A percentile compares a stretch with the other conserved stretches of the same genome.
These are phyloP conservation scores for Liquidambar formosana DNA, from an alignment of 164 flowering plant species.

Conservation along the genomic window DNA sequence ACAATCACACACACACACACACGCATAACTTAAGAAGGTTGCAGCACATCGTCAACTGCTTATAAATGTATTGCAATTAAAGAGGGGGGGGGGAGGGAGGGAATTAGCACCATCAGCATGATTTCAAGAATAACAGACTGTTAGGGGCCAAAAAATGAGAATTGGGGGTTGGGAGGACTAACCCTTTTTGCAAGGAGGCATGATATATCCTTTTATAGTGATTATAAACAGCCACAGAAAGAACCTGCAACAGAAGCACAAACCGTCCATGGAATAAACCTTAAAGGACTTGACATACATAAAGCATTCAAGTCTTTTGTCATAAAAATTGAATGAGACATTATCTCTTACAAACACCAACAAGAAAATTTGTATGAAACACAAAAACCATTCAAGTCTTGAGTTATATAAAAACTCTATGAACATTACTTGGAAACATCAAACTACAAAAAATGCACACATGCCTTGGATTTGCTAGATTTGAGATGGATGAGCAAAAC, in stretches of 20 bases:
- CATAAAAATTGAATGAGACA: too few relatives aligned
- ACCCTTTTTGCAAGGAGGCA: conserved; percentile 72
- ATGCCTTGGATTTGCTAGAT: too few relatives aligned
- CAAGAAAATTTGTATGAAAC: too few relatives aligned
- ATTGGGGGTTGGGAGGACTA: conserved; percentile 22
- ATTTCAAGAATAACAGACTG: background rate
- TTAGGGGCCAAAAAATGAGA: background rate
- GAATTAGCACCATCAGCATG: background rate
- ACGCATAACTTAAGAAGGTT: background rate
- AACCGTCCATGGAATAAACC: background rate
- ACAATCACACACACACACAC: background rate
- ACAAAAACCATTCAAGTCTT: too few relatives aligned
- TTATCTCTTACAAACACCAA: too few relatives aligned
- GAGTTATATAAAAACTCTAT: too few relatives aligned
- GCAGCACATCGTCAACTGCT: background rate
- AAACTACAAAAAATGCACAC: too few relatives aligned
- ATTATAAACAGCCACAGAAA: conserved; percentile 93
- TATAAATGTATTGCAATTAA: background rate
- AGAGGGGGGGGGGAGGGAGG: too few relatives aligned
- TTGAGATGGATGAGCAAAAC: too few relatives aligned
- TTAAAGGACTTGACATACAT: too few relatives aligned
- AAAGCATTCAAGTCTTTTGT: too few relatives aligned
- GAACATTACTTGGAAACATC: too few relatives aligned
- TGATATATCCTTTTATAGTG: conserved; percentile 89
- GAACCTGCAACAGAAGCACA: conserved; percentile 57